Conservation (phyloP, 805 yeast genomes). For the Cyberlindnera xishuangbannaensis region DNA sequence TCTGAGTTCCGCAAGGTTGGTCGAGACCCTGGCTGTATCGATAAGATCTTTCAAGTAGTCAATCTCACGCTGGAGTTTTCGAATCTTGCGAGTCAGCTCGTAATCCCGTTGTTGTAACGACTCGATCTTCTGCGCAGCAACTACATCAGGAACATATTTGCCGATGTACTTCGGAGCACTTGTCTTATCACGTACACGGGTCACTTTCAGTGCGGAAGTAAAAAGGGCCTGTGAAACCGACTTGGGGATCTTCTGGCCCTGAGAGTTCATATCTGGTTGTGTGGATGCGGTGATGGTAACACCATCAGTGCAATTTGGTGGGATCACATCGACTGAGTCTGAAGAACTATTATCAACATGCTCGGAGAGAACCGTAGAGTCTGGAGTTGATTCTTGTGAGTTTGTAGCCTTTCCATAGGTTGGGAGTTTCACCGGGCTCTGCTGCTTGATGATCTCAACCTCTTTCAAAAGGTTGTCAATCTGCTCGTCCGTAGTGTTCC, state of each 20-base stretch:
- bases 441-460: slow-evolving; percentile 20
- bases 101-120: slow-evolving; percentile 28
- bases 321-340: too few species aligned
- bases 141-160: slow-evolving; percentile 16
- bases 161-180: slow-evolving; percentile 24
- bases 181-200: slow-evolving; percentile 22
- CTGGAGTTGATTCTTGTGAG: slow-evolving; percentile 10
- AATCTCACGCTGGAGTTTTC: slow-evolving; percentile 34
- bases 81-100: slow-evolving; percentile 29
- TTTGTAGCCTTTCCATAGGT: too few species aligned
- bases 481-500: slow-evolving; percentile 21
- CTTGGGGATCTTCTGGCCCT: slow-evolving; percentile 18
- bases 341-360: too few species aligned
- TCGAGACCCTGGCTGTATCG: slow-evolving; percentile 30
- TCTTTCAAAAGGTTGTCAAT: slow-evolving; percentile 24
- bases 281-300: too few species aligned
- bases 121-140: slow-evolving; percentile 18
- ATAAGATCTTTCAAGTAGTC: slow-evolving; percentile 30
- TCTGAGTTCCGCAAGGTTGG: slow-evolving; percentile 31
- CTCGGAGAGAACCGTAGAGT: slow-evolving; percentile 10
- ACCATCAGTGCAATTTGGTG: too few species aligned
- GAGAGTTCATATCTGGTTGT: slow-evolving; percentile 2
- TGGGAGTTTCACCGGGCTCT: slow-evolving; percentile 14
- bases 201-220: slow-evolving; percentile 20
- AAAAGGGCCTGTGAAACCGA: slow-evolving; percentile 26